A percentile compares a stretch with the other conserved stretches of the same genome.
Evolutionary conservation across 2,329 filamentous ascomycete genomes (phyloP).

Genomic region (Pseudogymnoascus sp.): DNA sequence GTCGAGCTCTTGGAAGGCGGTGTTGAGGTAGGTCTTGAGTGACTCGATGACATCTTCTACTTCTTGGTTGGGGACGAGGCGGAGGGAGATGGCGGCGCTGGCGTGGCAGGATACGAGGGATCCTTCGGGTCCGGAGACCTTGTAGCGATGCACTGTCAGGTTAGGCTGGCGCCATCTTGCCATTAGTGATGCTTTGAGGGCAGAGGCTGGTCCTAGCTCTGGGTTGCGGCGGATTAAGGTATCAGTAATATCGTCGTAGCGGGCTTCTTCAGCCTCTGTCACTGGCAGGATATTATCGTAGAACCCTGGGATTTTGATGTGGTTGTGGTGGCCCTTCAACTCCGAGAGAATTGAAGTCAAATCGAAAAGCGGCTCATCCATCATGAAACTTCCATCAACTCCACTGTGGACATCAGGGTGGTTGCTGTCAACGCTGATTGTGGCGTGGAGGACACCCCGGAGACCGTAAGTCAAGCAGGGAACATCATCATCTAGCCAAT

Average conservation of each 20-base stretch:
- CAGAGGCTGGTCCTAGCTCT: constrained; percentile 47
- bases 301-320: constrained; percentile 78
- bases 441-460: constrained; percentile 87
- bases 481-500: constrained; percentile 95
- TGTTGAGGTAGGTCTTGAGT: constrained; percentile 58
- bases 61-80: constrained; percentile 88
- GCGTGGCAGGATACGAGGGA: constrained; percentile 87
- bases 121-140: constrained; percentile 84
- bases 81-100: constrained; percentile 79
- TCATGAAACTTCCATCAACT: constrained; percentile 86
- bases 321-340: constrained; percentile 72
- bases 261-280: constrained; percentile 64
- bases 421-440: constrained; percentile 75
- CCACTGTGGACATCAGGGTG: constrained; percentile 89
- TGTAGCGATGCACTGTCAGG: constrained; percentile 85
- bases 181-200: constrained; percentile 80
- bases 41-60: constrained; percentile 65
- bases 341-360: constrained; percentile 74
- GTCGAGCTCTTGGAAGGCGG: constrained; percentile 64
- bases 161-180: constrained; percentile 93
- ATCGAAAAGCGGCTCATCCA: constrained; percentile 88
- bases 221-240: constrained; percentile 68
- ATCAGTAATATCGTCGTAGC: constrained; percentile 77
- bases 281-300: constrained; percentile 76
- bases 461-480: constrained; percentile 93